Conservation (phyloP, 2,329 filamentous ascomycete genomes). For the Colletotrichum sp. region DNA sequence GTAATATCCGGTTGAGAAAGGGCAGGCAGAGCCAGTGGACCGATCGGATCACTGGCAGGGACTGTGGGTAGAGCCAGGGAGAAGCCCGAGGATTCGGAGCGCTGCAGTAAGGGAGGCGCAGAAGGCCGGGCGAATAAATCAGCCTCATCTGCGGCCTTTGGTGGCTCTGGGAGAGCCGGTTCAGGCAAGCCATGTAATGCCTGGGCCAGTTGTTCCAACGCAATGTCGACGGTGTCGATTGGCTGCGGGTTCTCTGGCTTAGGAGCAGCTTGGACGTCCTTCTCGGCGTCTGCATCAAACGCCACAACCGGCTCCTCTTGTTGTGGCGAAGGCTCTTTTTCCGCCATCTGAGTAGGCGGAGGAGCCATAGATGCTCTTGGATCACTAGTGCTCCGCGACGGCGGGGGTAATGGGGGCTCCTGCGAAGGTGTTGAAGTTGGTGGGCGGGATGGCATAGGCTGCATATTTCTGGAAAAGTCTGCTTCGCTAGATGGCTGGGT, state of each 20-base stretch:
- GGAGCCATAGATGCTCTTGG: background rate
- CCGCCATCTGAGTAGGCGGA: slow-evolving; percentile 1
- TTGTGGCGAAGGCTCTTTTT: slow-evolving; percentile 25
- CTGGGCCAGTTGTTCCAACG: slow-evolving; percentile 4
- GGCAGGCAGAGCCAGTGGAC: slow-evolving; percentile 39
- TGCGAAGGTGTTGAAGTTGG: background rate
- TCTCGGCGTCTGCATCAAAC: slow-evolving; percentile 8
- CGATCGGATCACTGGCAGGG: slow-evolving; percentile 31
- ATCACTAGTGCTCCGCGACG: background rate
- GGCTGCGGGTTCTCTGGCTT: background rate
- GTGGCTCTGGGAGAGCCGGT: background rate
- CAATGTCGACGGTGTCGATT: background rate
- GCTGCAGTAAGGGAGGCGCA: background rate
- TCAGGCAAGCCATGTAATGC: background rate
- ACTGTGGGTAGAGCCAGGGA: slow-evolving; percentile 36
- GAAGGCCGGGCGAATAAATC: slow-evolving; percentile 4
- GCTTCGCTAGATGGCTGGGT: slow-evolving; percentile 12
- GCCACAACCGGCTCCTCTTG: slow-evolving; percentile 24
- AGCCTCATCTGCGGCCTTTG: background rate
- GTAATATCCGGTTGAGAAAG: slow-evolving; percentile 1
- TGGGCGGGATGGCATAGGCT: background rate
- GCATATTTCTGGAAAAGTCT: background rate
- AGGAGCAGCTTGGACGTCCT: slow-evolving; percentile 6
- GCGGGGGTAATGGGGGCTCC: background rate
- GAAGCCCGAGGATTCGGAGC: slow-evolving; percentile 30